Evolutionary conservation across 2,329 filamentous ascomycete species (phyloP).

Genomic region (Calonectria multiphialidica): DNA sequence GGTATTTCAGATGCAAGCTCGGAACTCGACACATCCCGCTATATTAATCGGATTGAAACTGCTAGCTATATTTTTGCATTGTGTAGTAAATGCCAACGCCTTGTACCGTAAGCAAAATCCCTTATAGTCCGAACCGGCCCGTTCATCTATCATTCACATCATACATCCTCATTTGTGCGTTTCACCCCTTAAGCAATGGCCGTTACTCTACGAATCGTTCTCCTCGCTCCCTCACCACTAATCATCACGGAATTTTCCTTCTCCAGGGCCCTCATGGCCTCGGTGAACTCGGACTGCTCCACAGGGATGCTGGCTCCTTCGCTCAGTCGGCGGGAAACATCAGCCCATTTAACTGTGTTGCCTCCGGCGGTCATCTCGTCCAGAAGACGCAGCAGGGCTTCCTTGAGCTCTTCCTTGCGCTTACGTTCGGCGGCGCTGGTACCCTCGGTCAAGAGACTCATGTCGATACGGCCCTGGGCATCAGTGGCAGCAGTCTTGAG

Average conservation of each 20-base stretch:
- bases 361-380: constrained; percentile 83
- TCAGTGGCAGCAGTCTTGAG: constrained; percentile 99
- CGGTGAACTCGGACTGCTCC: constrained; percentile 84
- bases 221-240: constrained; percentile 85
- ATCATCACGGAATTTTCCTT: constrained; percentile 86
- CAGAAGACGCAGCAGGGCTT: constrained; percentile 77
- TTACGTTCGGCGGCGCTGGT: constrained; percentile 89
- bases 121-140: constrained; percentile 22
- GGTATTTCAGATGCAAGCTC: not conserved
- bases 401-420: constrained; percentile 86
- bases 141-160: constrained; percentile 39
- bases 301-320: constrained; percentile 80
- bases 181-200: constrained; percentile 29
- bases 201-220: constrained; percentile 82
- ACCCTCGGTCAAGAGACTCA: constrained; percentile 95
- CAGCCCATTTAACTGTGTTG: constrained; percentile 79
- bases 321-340: constrained; percentile 78
- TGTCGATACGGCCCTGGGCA: constrained; percentile 91
- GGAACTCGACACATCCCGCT: not conserved
- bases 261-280: constrained; percentile 84
- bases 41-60: constrained; percentile 29
- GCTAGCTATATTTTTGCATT: constrained; percentile 27
- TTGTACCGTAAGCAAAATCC: constrained; percentile 31
- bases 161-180: constrained; percentile 21
- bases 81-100: constrained; percentile 40